Evolutionary conservation across 257 asterid genomes (phyloP), one percentile per base, ranked within the genome.

Genomic region (Mitragyna speciosa): DNA sequence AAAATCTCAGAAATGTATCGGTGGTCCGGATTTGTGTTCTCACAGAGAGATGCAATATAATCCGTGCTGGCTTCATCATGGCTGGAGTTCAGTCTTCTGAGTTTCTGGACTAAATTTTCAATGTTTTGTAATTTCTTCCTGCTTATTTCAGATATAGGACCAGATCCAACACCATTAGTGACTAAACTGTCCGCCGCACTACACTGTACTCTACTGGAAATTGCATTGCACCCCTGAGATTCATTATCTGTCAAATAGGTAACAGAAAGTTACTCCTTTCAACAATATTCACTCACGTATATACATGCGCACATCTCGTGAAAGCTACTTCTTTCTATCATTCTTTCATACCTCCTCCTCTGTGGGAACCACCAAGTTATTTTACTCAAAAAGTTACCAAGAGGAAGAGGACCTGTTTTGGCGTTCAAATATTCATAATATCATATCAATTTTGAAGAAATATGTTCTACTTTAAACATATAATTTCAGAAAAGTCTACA

Each of bases 11-110:
- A 96, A 65, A 92, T 78, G 88, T 94, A 94, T 82, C 99, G 82
- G 83, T 92, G 91, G 61, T 94, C 96, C 0, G 96, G 99, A 58
- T 91, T 81, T 5, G 89, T 82, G 87, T 94, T 89, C 74, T 92
- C 96, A 43, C 97, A 96, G 30, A 94, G 87, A 6, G 97, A 96
- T 69, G 98, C 99, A n/a, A 96, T 96, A 89, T 96, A 94, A 80
- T 96, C 99, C 0, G 95, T 90, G 30, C 88, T 88, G 22, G 89
- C 94, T 88, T 94, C 98, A 51, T 94, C 99, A 47, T 96, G 98
- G 89, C 82, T 90, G 45, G 99, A 96, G 88, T 92, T 96, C 81
- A 96, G 85, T 79, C 97, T 87, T 80, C 82, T 87, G 67, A 96
- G 97, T 86, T 94, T 92, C 88, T 91, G 89, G 39, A 96, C 97